Conservation (phyloP, 2,329 filamentous ascomycete genomes). For the Ceratocystis colombiana region DNA sequence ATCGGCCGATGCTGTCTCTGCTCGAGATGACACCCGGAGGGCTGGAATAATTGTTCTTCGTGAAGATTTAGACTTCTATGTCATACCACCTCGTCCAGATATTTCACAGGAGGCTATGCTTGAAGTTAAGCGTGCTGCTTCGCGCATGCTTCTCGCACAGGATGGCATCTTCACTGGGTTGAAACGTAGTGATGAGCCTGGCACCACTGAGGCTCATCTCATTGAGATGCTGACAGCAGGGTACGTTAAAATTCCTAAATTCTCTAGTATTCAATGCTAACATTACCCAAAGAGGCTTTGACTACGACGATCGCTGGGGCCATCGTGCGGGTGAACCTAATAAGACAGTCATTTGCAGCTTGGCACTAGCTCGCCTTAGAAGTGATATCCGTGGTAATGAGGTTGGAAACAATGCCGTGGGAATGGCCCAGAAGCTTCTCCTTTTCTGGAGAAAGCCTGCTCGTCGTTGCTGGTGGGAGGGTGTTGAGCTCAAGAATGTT, state of each 20-base stretch:
- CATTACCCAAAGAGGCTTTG: constrained; percentile 62
- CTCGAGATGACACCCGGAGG: constrained; percentile 69
- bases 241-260: constrained; percentile 44
- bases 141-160: constrained; percentile 74
- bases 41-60: constrained; percentile 94
- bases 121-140: constrained; percentile 86
- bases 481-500: constrained; percentile 79
- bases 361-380: constrained; percentile 82
- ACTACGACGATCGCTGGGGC: constrained; percentile 90
- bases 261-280: constrained; percentile 24
- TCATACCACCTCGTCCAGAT: constrained; percentile 74
- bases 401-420: constrained; percentile 67
- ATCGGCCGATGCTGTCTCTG: constrained; percentile 60
- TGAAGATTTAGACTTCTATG: constrained; percentile 96
- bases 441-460: constrained; percentile 98
- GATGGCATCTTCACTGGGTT: constrained; percentile 93
- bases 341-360: constrained; percentile 95
- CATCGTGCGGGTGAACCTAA: constrained; percentile 95
- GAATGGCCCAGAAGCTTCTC: constrained; percentile 96
- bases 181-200: constrained; percentile 87
- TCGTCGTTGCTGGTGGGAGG: constrained; percentile 97
- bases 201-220: constrained; percentile 92
- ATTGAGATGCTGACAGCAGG: constrained; percentile 99
- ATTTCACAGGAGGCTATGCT: constrained; percentile 89
- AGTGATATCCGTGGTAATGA: constrained; percentile 81